These are phyloP conservation scores for Citrus medica DNA, from an alignment of 345 rosid species.

Conservation along the genomic window DNA sequence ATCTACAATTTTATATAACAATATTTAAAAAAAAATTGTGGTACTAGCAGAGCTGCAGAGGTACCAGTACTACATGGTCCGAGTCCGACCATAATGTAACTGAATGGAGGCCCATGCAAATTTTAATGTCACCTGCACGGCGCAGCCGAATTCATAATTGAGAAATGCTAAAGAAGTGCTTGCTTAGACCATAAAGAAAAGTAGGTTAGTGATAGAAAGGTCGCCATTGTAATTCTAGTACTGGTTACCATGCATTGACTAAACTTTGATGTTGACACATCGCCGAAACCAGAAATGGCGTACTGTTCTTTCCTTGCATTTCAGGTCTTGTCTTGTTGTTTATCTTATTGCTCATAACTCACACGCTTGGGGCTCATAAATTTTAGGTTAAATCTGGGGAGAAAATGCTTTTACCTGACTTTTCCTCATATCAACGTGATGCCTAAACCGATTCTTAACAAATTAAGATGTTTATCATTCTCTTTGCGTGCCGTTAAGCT, in stretches of 20 bases:
- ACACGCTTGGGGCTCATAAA: background rate
- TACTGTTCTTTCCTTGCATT: background rate
- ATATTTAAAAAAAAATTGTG: too few species aligned
- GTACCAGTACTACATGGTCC: too few species aligned
- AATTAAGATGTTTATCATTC: background rate
- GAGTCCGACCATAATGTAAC: too few species aligned
- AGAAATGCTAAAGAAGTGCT: background rate
- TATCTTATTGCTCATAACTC: background rate
- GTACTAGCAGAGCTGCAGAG: too few species aligned
- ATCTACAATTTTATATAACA: too few species aligned
- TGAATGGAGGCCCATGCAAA: background rate
- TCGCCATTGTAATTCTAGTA: too few species aligned
- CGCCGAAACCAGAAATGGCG: background rate
- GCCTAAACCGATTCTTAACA: background rate
- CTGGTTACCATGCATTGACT: too few species aligned
- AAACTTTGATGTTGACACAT: background rate
- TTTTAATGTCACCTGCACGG: background rate
- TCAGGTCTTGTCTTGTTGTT: too few species aligned
- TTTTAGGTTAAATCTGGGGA: background rate
- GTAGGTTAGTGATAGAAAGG: too few species aligned
- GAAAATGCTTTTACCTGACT: background rate
- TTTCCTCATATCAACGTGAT: background rate
- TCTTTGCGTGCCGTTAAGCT: background rate
- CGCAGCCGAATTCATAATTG: background rate
- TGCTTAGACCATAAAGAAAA: too few species aligned